Conservation (phyloP, 78 protist species). For the Dictyostelium intermedium region DNA sequence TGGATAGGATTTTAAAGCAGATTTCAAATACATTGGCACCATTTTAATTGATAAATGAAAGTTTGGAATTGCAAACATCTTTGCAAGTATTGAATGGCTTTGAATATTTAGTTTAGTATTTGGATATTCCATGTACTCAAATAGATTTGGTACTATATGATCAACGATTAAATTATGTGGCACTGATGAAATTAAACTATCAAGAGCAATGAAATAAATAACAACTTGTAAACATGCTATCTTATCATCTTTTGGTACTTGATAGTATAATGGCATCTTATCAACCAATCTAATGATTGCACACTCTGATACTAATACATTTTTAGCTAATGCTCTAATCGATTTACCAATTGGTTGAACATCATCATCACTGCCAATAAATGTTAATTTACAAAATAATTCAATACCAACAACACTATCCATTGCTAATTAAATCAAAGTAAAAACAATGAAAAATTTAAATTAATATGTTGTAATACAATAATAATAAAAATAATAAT, state of each 20-base stretch:
- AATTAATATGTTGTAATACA: background rate
- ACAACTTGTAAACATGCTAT: conserved; percentile 44
- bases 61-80: conserved; percentile 57
- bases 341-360: background rate
- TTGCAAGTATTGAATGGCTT: conserved; percentile 12
- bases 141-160: conserved; percentile 66
- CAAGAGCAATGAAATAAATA: conserved; percentile 31
- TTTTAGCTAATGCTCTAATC: conserved; percentile 15
- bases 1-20: conserved; percentile 40
- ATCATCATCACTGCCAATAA: conserved; percentile 10
- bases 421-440: no score
- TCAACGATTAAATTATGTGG: conserved; percentile 50
- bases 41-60: conserved; percentile 27
- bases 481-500: background rate
- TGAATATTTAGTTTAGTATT: conserved; percentile 35
- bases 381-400: conserved; percentile 37
- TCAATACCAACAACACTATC: conserved; percentile 62
- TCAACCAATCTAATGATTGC: conserved; percentile 58
- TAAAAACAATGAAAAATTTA: no score
- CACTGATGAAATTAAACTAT: background rate
- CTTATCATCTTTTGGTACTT: conserved; percentile 16
- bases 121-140: conserved; percentile 78
- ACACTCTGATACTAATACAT: conserved; percentile 48
- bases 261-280: conserved; percentile 42
- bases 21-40: conserved; percentile 52